Conservation (phyloP, 306 rosid genomes). For the Canavalia ensiformis region DNA sequence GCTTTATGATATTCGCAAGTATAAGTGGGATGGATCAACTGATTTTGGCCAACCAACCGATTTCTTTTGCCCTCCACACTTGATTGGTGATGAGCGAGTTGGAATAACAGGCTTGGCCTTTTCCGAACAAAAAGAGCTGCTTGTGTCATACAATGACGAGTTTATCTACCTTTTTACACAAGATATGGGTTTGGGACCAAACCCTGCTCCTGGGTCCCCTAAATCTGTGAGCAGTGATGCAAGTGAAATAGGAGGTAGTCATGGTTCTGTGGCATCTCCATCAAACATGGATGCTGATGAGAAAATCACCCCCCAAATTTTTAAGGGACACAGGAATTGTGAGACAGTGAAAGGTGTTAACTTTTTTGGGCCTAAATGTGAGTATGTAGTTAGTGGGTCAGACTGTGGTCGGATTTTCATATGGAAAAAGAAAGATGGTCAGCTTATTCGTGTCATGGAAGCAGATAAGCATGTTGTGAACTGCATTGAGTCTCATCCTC, state of each 20-base stretch:
- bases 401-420: conserved; percentile 97
- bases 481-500: conserved; percentile 95
- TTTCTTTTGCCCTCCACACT: conserved; percentile 82
- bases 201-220: conserved; percentile 61
- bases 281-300: conserved; percentile 58
- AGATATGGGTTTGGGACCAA: conserved; percentile 87
- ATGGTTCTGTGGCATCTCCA: conserved; percentile 50
- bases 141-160: conserved; percentile 87
- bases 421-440: conserved; percentile 89
- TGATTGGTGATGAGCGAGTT: conserved; percentile 68
- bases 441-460: conserved; percentile 94
- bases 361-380: conserved; percentile 90
- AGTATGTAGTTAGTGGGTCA: conserved; percentile 95
- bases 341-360: conserved; percentile 94
- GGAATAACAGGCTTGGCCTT: conserved; percentile 97
- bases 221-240: conserved; percentile 60
- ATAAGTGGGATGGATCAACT: conserved; percentile 78
- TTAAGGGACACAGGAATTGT: conserved; percentile 83
- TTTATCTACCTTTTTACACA: conserved; percentile 80
- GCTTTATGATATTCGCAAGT: conserved; percentile 88
- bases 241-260: conserved; percentile 65
- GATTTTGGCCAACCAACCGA: conserved; percentile 73
- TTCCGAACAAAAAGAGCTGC: conserved; percentile 94
- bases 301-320: conserved; percentile 70
- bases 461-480: conserved; percentile 86